These are phyloP conservation scores for Termitomyces sp. DNA, from an alignment of 768 basidiomycete species.

Conservation along the genomic window DNA sequence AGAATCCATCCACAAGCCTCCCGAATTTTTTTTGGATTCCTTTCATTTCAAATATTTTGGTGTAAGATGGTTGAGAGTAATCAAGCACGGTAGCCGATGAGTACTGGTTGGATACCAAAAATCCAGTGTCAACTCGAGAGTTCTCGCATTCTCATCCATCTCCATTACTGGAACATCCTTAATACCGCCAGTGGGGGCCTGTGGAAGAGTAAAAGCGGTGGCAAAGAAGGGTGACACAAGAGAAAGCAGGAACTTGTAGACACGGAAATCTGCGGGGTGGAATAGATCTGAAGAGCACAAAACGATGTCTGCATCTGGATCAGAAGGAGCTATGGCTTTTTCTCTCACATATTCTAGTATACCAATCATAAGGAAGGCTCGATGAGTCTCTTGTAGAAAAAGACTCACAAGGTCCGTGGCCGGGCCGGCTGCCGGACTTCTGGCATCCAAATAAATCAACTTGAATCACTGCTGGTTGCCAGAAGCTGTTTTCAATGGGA, in stretches of 20 bases:
- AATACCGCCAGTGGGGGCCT: slow-evolving; percentile 27
- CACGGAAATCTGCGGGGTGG: slow-evolving; percentile 40
- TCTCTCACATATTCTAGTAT: neutral
- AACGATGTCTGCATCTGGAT: slow-evolving; percentile 44
- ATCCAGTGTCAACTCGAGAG: slow-evolving; percentile 37
- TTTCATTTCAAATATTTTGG: slow-evolving; percentile 47
- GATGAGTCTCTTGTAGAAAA: no score
- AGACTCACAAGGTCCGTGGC: no score
- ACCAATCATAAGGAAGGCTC: neutral
- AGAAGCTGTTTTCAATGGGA: no score
- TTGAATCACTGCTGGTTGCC: no score
- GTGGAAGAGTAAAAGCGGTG: slow-evolving; percentile 49
- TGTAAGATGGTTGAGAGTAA: slow-evolving; percentile 35
- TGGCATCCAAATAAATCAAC: no score
- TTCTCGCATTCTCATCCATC: slow-evolving; percentile 40
- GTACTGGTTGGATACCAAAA: slow-evolving; percentile 46
- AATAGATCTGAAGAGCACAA: slow-evolving; percentile 45
- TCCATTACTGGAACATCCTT: slow-evolving; percentile 38
- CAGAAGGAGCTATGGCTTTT: slow-evolving; percentile 31
- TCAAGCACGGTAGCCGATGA: slow-evolving; percentile 20
- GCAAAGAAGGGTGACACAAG: slow-evolving; percentile 55
- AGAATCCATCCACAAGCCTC: slow-evolving; percentile 25
- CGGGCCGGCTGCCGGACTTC: neutral
- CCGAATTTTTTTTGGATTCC: slow-evolving; percentile 28
- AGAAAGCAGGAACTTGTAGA: slow-evolving; percentile 51